Evolutionary conservation across 352 stramenopile species (phyloP).

Genomic region (Phytophthora aleatoria): DNA sequence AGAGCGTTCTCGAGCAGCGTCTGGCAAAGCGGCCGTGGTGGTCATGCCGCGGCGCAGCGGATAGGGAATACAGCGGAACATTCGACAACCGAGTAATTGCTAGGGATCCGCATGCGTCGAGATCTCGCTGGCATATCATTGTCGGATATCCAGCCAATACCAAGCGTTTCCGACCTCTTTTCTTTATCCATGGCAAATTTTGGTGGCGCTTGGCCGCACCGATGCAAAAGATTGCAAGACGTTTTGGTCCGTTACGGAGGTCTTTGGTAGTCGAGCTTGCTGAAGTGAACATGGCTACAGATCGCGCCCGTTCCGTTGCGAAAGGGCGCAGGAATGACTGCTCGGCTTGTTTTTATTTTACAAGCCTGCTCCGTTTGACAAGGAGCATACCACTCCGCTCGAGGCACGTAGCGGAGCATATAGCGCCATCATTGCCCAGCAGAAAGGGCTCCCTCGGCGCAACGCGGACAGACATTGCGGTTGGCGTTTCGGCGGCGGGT

Average conservation of each 20-base stretch:
- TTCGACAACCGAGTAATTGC: conserved; percentile 18
- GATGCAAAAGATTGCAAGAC: conserved; percentile 6
- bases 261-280: conserved; percentile 19
- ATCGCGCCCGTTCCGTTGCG: conserved; percentile 16
- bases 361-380: conserved; percentile 23
- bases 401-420: conserved; percentile 3
- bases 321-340: conserved; percentile 26
- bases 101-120: conserved; percentile 5
- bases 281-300: conserved; percentile 25
- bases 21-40: conserved; percentile 6
- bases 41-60: not conserved
- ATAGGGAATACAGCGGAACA: conserved; percentile 27
- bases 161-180: conserved; percentile 11
- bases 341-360: conserved; percentile 34
- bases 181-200: conserved; percentile 24
- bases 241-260: conserved; percentile 1
- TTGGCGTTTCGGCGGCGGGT: not conserved
- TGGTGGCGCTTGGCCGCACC: conserved; percentile 23
- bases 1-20: conserved; percentile 32
- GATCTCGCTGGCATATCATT: conserved; percentile 19
- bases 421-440: conserved; percentile 3
- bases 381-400: conserved; percentile 7
- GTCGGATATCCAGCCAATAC: not conserved
- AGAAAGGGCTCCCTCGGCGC: conserved; percentile 7
- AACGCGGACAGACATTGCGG: not conserved